Base-by-base conservation (phyloP, 2,329 filamentous ascomycete species). In the Colletotrichum sp. region DNA sequence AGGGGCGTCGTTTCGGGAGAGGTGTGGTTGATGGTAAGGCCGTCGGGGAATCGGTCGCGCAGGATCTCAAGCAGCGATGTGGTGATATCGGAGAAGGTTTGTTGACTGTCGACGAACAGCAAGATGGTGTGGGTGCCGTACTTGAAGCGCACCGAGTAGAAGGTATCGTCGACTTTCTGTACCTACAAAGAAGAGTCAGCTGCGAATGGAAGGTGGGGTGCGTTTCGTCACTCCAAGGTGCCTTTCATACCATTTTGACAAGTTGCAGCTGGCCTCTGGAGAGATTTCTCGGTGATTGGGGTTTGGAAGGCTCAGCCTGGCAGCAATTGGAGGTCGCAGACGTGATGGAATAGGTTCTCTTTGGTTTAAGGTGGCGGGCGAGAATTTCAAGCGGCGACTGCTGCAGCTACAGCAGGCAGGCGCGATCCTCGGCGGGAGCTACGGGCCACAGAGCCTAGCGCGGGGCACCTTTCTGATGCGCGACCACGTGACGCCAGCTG, bases 51-150 rank as follows among this genome's bases (percentile, higher is more conserved):
- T 32, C 90, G 86, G 60, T 92, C 91, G 32, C 82, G 86, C 8
- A 96, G 85, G 13, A 91, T 85, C 1, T 86, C 84, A 21, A 94
- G 84, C 3, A 96, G 89, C 24, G 92, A 88, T 21, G 87, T 79
- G 72, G 92, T 92, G 75, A 94, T 86, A 2, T 87, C 84, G 18
- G 87, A 84, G 80, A 95, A 91, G 13, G 91, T 84, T 52, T 89
- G 88, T 16, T 89, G 85, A 7, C 92, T 86, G 52, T 92, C 89
- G 62, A 93, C 88, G 77, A 94, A 92, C 74, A 96, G 87, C 80
- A 94, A 91, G 78, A 95, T 88, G 6, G 93, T 96, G 80, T 92
- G 90, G 74, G 92, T 91, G 81, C 93, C 92, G 82, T 94, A 90
- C 84, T 95, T 95, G 86, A 96, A 92, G 76, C 93, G 90, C 71